Evolutionary conservation across 345 rosid genomes (phyloP), one percentile per base, ranked within the genome.

Genomic region (Passiflora organensis): DNA sequence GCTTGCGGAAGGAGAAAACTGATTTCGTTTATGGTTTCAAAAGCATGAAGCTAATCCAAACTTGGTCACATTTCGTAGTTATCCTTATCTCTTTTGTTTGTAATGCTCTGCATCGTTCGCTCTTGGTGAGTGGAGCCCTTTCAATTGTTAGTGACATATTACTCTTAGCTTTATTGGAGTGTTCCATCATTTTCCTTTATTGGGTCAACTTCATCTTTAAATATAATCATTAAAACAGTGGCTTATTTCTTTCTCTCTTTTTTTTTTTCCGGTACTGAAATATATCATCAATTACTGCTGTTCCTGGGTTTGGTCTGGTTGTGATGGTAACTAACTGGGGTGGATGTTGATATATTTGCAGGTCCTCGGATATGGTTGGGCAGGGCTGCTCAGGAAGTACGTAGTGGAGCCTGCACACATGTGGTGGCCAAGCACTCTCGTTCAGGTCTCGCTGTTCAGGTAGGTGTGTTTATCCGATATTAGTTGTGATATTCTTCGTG

Each of bases 351-450:
- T 13, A 43, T n/a, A n/a, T n/a, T n/a, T 13, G 37, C 51, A 90
- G 97, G 97, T 90, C 6, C 20, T 90, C 23, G 97, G 97, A 20
- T 90, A 90, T 34, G 95, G 95, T 0, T 90, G 97, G 97, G 97
- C 97, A 6, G 97, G 97, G 59, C 71, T 87, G 43, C 51, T 90
- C 53, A 78, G 96, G 72, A 85, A 87, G 67, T 87, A 85, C 37
- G 94, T 90, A 58, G 97, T 90, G 24, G 97, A 90, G 53, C 97
- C 97, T 10, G 97, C 96, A 6, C 91, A 87, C 39, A 90, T 90
- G 97, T 90, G 97, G 97, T 90, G 97, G 97, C 97, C 97, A 0
- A 51, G 58, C 63, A 66, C 95, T 43, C 76, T 90, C 51, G 97
- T 83, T 67, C 97, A 90, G 57, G 95, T 87, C 69, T 85, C 95